These are phyloP conservation scores for Helotiales sp. DNA, from an alignment of 2,329 filamentous ascomycete genomes.

Conservation along the genomic window DNA sequence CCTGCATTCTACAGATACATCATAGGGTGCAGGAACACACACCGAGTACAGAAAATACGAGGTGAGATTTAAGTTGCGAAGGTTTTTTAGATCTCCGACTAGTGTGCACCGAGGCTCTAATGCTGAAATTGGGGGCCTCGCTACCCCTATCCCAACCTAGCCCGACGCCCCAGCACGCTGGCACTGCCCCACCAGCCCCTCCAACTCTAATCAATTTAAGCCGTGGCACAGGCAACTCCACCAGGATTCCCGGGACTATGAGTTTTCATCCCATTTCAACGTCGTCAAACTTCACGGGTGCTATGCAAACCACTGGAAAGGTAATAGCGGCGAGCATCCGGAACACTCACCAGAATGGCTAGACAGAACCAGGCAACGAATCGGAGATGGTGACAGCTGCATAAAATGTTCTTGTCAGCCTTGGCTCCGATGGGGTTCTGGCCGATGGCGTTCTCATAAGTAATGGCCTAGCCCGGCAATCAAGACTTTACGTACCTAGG, in stretches of 20 bases:
- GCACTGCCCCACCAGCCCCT: background rate
- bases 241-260: background rate
- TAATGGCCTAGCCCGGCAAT: background rate
- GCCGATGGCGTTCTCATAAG: background rate
- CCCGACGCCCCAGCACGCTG: background rate
- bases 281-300: background rate
- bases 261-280: background rate
- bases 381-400: background rate
- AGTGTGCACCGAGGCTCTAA: background rate
- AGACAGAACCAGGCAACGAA: too few relatives aligned
- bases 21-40: background rate
- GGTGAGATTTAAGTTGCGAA: background rate
- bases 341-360: too few relatives aligned
- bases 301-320: background rate
- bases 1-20: background rate
- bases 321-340: too few relatives aligned
- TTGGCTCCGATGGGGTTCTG: background rate
- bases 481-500: background rate
- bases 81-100: background rate
- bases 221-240: background rate
- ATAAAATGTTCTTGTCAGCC: background rate
- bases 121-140: background rate
- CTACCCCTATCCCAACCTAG: background rate
- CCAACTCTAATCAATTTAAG: background rate
- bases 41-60: background rate